Evolutionary conservation across 371 early-diverging fungal genomes (phyloP), one percentile per base, ranked within the genome.

Genomic region (Dichotomocladium elegans): DNA sequence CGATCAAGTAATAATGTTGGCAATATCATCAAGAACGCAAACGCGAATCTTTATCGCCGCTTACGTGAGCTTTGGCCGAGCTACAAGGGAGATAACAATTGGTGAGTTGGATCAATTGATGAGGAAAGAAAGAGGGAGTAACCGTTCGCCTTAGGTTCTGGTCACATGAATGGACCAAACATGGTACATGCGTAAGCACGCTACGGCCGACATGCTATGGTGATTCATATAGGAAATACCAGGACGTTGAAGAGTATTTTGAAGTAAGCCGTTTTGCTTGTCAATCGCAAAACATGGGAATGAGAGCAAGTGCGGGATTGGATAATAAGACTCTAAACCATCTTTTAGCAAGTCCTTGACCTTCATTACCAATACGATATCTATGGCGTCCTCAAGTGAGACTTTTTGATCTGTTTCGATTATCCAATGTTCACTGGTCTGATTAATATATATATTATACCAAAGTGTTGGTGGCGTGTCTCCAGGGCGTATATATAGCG

Each of bases 81-180:
- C 14, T 63, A 67, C 37, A 68, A 60, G 14, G 67, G 63, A 9
- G 60, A 75, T 51, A 58, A 68, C 46, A 64, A 66, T 28, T 53
- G 55, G 60, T 70, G 64, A 37, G 59, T 8, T 3, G 24, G 26
- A 12, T 27, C 15, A 29, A 49, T 7, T 28, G 40, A 48, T 15
- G 15, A 15, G 12, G 46, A 27, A 6, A 34, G 21, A 35, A 8
- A 33, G 35, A 15, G 22, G 40, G 26, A 27, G 30, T 29, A 25
- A 45, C 5, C 31, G 11, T 31, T 12, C 37, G 28, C n/a, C n/a
- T 61, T 37, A 33, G 65, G 53, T 72, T 72, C 31, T 71, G 77
- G 77, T 70, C 72, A 41, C 76, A 80, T 59, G 80, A 80, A 62
- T 80, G 80, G 80, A 61, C 62, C 15, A 80, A 77, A 25, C 80